Conservation (phyloP, 176 grass and related monocot genomes). For the Rhipidocladum racemiflorum region DNA sequence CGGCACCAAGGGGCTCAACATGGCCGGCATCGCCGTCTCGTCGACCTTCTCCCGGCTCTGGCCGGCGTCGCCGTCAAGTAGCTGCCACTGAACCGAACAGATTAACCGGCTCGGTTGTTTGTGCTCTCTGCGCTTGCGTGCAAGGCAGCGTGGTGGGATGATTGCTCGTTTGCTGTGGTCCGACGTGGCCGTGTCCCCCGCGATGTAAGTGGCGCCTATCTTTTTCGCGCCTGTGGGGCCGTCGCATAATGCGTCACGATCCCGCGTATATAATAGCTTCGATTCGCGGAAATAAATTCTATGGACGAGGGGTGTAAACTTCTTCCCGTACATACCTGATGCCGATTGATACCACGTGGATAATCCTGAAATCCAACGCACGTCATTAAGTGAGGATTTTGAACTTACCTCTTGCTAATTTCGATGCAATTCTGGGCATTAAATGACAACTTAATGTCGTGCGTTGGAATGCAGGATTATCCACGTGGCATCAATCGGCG, state of each 20-base stretch:
- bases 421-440: too few relatives aligned
- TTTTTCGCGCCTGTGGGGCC: neutral
- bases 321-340: too few relatives aligned
- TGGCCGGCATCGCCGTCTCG: slow-evolving; percentile 94
- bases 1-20: slow-evolving; percentile 83
- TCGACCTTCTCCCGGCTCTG: slow-evolving; percentile 90
- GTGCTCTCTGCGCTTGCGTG: neutral
- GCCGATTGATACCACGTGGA: too few relatives aligned
- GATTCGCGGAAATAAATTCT: too few relatives aligned
- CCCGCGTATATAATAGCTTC: slow-evolving; percentile 26
- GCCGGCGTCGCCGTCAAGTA: slow-evolving; percentile 32
- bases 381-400: too few relatives aligned
- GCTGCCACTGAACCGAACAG: neutral
- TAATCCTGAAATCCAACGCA: too few relatives aligned
- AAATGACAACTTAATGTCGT: too few relatives aligned
- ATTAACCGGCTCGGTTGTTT: neutral
- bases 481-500: too few relatives aligned
- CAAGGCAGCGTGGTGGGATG: neutral
- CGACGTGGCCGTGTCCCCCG: neutral
- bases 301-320: too few relatives aligned
- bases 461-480: too few relatives aligned
- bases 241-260: slow-evolving; percentile 11
- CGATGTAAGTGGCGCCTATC: neutral
- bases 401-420: too few relatives aligned
- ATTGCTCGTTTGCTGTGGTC: neutral